Evolutionary conservation across 1,139 yeast genomes (phyloP).

Genomic region (Geotrichum bryndzae): DNA sequence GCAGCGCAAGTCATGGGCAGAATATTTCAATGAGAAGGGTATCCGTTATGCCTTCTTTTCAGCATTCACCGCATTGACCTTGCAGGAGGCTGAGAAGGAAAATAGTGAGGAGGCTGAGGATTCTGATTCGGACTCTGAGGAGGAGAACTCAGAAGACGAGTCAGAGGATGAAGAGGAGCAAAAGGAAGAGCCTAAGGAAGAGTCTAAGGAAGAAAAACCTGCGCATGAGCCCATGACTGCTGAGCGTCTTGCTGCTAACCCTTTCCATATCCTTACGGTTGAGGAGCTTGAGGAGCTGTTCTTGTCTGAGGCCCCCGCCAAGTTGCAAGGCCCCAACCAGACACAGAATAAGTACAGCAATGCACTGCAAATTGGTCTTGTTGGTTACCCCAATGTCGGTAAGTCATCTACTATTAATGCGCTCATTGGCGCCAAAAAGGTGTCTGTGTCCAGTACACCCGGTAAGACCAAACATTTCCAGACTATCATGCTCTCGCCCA

Average conservation of each 20-base stretch:
- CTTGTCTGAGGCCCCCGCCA: slow-evolving; percentile 70
- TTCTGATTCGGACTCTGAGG: slow-evolving; percentile 23
- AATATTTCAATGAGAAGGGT: slow-evolving; percentile 59
- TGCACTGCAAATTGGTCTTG: slow-evolving; percentile 83
- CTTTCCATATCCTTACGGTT: slow-evolving; percentile 67
- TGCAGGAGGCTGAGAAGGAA: slow-evolving; percentile 22
- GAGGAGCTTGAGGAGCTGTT: slow-evolving; percentile 81
- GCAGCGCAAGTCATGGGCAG: slow-evolving; percentile 85
- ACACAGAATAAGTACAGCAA: slow-evolving; percentile 36
- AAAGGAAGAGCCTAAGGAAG: slow-evolving; percentile 19
- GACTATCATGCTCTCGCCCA: slow-evolving; percentile 78
- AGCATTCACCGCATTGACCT: slow-evolving; percentile 62
- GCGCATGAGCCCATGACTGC: slow-evolving; percentile 10
- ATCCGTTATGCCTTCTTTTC: slow-evolving; percentile 89
- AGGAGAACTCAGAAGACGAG: slow-evolving; percentile 20
- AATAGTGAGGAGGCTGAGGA: slow-evolving; percentile 23
- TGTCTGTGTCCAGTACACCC: slow-evolving; percentile 95
- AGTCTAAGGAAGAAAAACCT: slow-evolving; percentile 21
- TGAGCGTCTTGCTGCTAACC: slow-evolving; percentile 34
- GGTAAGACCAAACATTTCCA: slow-evolving; percentile 99
- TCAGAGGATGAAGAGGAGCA: slow-evolving; percentile 21
- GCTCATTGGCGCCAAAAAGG: slow-evolving; percentile 90
- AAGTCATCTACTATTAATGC: slow-evolving; percentile 95
- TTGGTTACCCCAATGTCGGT: slow-evolving; percentile 90
- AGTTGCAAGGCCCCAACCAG: slow-evolving; percentile 70